A percentile compares a stretch with the other conserved stretches of the same genome.
phyloP scores from a whole-genome alignment of 108 stramenopile genomes.

The Discostella pseudostelligera region DNA sequence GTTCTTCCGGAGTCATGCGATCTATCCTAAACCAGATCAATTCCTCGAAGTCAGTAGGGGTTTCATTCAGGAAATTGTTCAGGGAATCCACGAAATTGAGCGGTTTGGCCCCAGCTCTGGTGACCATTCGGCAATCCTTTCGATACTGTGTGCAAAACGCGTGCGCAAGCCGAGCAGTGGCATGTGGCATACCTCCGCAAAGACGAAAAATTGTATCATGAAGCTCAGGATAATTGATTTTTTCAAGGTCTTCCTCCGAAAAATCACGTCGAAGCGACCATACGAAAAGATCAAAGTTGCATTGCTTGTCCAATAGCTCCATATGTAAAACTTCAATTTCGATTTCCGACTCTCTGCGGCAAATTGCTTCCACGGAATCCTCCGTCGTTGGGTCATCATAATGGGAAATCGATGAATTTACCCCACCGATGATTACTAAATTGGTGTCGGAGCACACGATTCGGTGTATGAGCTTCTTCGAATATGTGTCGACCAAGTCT shows the following conservation, averaged over 20 bases:
- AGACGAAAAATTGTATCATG: slow-evolving; percentile 9
- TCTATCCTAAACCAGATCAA: slow-evolving; percentile 26
- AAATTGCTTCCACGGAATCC: slow-evolving; percentile 2
- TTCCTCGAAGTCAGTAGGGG: slow-evolving; percentile 23
- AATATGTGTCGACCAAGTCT: slow-evolving; percentile 23
- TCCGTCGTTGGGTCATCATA: slow-evolving; percentile 6
- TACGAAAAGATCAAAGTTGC: slow-evolving; percentile 24
- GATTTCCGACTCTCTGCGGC: neutral
- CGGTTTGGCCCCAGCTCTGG: neutral
- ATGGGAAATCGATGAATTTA: neutral
- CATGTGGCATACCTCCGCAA: slow-evolving; percentile 22
- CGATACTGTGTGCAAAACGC: slow-evolving; percentile 21
- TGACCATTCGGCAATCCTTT: slow-evolving; percentile 6
- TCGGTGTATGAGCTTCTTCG: slow-evolving; percentile 27
- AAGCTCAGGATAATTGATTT: slow-evolving; percentile 12
- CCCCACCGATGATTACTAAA: slow-evolving; percentile 21
- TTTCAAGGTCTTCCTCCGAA: slow-evolving; percentile 5
- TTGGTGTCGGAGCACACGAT: slow-evolving; percentile 13
- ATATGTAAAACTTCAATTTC: slow-evolving; percentile 3
- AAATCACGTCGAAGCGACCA: slow-evolving; percentile 26
- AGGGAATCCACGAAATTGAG: slow-evolving; percentile 9
- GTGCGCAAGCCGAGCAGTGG: slow-evolving; percentile 24
- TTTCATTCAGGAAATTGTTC: slow-evolving; percentile 9
- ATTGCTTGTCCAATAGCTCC: slow-evolving; percentile 13
- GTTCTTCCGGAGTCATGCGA: slow-evolving; percentile 21